These are phyloP conservation scores for Microcera coccophila DNA, from an alignment of 2,329 filamentous ascomycete species.

Conservation along the genomic window DNA sequence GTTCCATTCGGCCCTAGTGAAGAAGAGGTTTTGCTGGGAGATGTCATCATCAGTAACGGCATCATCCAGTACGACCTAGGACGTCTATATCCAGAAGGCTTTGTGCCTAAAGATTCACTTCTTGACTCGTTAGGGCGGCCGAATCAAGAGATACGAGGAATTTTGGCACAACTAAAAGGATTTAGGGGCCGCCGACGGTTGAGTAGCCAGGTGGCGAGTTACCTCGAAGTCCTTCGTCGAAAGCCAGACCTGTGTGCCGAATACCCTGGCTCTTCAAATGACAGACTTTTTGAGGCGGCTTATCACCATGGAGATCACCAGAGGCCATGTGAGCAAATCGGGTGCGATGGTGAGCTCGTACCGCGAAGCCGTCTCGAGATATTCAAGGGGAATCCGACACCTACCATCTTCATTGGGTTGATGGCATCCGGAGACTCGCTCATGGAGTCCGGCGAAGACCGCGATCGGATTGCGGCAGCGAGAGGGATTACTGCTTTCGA, in stretches of 20 bases:
- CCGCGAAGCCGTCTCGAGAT: background rate
- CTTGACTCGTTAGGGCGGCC: constrained; percentile 18
- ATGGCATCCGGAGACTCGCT: constrained; percentile 38
- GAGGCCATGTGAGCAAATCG: background rate
- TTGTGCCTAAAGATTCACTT: constrained; percentile 20
- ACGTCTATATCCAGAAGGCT: constrained; percentile 15
- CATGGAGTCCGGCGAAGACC: constrained; percentile 33
- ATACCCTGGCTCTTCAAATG: background rate
- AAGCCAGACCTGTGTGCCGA: background rate
- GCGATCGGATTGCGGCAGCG: constrained; percentile 32
- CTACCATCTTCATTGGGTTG: constrained; percentile 27
- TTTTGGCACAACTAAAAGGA: constrained; percentile 19
- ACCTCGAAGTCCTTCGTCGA: background rate
- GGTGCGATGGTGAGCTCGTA: background rate
- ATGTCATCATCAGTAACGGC: constrained; percentile 25
- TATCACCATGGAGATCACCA: background rate
- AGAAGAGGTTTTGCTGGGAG: constrained; percentile 22
- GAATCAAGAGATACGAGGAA: constrained; percentile 18
- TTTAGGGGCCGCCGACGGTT: constrained; percentile 3
- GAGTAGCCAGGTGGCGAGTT: background rate
- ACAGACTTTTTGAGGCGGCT: background rate
- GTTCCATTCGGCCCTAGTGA: constrained; percentile 10
- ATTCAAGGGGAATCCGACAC: constrained; percentile 2
- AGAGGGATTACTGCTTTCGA: constrained; percentile 31
- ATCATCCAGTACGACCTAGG: constrained; percentile 32